Evolutionary conservation across 495 filamentous ascomycete genomes (phyloP).

Genomic region (Apodospora peruviana): DNA sequence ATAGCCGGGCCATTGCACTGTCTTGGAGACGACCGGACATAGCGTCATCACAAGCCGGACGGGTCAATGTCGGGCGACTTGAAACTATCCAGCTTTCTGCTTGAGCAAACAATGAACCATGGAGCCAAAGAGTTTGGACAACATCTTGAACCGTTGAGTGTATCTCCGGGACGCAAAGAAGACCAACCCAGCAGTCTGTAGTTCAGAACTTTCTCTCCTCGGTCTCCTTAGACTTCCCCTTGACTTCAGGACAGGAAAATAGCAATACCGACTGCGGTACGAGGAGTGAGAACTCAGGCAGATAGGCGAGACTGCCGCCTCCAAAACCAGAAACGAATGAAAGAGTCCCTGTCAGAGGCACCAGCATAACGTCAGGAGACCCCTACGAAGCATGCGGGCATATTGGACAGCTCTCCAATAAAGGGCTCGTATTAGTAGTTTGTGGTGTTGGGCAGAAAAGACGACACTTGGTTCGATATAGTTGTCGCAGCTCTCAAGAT

Average conservation of each 20-base stretch:
- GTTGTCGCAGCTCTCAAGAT: slow-evolving; percentile 14
- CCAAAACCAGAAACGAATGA: slow-evolving; percentile 11
- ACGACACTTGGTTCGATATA: slow-evolving; percentile 11
- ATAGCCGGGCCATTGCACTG: not conserved
- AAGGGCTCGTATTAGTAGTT: slow-evolving; percentile 14
- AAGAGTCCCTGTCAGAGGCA: slow-evolving; percentile 3
- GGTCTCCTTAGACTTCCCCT: no score
- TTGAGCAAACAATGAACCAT: not conserved
- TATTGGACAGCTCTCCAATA: slow-evolving; percentile 7
- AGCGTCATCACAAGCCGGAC: not conserved
- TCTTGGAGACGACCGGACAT: not conserved
- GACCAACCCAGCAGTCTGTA: no score
- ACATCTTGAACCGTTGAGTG: not conserved
- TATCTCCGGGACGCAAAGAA: not conserved
- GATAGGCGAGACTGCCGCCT: slow-evolving; percentile 7
- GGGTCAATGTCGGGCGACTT: not conserved
- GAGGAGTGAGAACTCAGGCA: no score
- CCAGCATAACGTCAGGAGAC: slow-evolving; percentile 10
- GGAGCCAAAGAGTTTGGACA: not conserved
- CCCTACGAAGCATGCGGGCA: slow-evolving; percentile 10
- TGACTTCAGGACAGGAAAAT: no score
- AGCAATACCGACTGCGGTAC: no score
- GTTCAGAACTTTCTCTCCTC: no score
- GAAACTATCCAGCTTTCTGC: not conserved
- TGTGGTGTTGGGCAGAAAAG: slow-evolving; percentile 23